Evolutionary conservation across 768 basidiomycete species (phyloP), one percentile per base, ranked within the genome.

Genomic region (Agrocybe praecox): DNA sequence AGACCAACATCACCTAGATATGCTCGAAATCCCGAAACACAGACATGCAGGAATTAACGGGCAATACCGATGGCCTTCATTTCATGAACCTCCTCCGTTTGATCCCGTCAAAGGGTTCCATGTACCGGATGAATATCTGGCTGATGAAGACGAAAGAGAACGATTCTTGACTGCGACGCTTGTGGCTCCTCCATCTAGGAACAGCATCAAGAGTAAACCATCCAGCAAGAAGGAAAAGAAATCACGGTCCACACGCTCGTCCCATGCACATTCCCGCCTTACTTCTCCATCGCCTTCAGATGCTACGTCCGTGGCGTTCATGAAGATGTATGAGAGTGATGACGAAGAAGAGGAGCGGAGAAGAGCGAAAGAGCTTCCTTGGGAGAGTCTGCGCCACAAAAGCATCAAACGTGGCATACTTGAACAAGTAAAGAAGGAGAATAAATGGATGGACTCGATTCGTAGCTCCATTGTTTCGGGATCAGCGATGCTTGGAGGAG

Each of bases 381-480:
- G 78, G 70, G 81, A 80, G 54, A 70, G 74, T 26, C 67, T 81
- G 18, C 73, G 79, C 7, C 79, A 81, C 60, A 80, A 76, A 63
- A 80, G 79, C 60, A 82, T 84, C 63, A 77, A 80, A 49, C 78
- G 81, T 9, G 78, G 74, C 10, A 79, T 84, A 32, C 64, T 84
- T 46, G 79, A 78, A 54, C 65, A 74, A 26, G 74, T 76, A n/a
- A 61, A 72, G 69, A 60, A 69, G 61, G 74, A 73, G 61, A 70
- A 67, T 17, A 63, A 62, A 19, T 70, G 69, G 62, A 68, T 72
- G 51, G 67, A 74, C 46, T 72, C 68, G 6, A 67, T 72, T 5
- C 64, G 74, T 33, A 65, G 67, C 15, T 59, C 57, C 9, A 61
- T 62, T 36, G 42, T 50, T 9, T 36, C 44, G 23, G 53, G 56